Evolutionary conservation across 192 early-diverging fungal genomes (phyloP).

Genomic region (Backusella tarrabulga): DNA sequence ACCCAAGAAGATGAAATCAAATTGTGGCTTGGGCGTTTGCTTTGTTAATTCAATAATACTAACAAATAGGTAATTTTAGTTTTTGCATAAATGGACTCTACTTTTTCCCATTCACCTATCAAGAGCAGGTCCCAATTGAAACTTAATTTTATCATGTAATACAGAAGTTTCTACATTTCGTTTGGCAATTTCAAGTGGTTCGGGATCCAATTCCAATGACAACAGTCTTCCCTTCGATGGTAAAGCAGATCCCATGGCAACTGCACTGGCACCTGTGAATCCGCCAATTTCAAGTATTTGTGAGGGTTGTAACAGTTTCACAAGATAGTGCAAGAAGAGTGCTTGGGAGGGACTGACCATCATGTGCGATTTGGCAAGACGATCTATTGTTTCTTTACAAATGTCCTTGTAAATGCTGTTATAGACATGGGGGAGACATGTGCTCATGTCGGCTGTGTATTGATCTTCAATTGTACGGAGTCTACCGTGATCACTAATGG

Average conservation of each 20-base stretch:
- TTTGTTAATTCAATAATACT: background rate
- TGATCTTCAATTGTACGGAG: constrained; percentile 16
- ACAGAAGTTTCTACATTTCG: constrained; percentile 36
- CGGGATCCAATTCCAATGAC: constrained; percentile 55
- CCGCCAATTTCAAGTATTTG: constrained; percentile 65
- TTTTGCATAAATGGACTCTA: background rate
- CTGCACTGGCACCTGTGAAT: constrained; percentile 63
- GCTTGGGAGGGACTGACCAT: constrained; percentile 52
- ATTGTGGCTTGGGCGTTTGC: constrained; percentile 4
- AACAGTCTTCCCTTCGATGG: constrained; percentile 33
- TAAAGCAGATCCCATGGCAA: constrained; percentile 69
- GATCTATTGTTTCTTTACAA: background rate
- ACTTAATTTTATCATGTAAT: constrained; percentile 37
- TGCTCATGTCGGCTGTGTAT: constrained; percentile 5
- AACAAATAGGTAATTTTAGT: background rate
- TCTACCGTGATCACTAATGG: constrained; percentile 6
- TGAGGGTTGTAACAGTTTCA: constrained; percentile 47
- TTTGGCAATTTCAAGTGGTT: constrained; percentile 44
- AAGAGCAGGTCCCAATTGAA: constrained; percentile 42
- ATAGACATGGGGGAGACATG: background rate
- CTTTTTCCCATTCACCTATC: constrained; percentile 27
- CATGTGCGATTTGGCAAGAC: constrained; percentile 34
- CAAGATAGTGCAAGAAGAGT: constrained; percentile 46
- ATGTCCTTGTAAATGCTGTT: background rate
- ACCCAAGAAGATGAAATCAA: constrained; percentile 17